Evolutionary conservation across 306 rosid genomes (phyloP), one percentile per base, ranked within the genome.

Genomic region (Pueraria montana): DNA sequence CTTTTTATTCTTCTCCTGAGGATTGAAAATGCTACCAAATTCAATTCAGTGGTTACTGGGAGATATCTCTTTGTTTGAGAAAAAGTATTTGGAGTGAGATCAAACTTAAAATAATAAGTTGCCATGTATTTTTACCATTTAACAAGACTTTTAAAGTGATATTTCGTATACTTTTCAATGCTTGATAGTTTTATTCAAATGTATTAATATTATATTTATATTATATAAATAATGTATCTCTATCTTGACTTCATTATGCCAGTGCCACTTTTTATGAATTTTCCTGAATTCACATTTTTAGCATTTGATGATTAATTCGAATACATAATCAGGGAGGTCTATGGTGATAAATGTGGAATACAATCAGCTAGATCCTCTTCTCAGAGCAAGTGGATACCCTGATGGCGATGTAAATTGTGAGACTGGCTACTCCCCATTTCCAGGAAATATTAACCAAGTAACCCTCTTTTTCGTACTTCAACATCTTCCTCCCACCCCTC

Each of bases 281-380:
- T 74, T 34, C 26, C 17, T n/a, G 12, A 26, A 46, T 45, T 61
- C 32, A 40, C 77, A 49, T 76, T 21, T 46, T 63, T 21, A 78
- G 68, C 32, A 53, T 48, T 69, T 78, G 78, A 81, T 74, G 45
- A 72, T 83, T 63, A 66, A 49, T 83, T 52, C 21, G 8, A 72
- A 79, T 4, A 11, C 52, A 52, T 72, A 62, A 75, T 74, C 55
- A 96, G 99, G 99, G 86, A 94, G 98, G 89, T 43, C 92, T 1
- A 91, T 96, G 99, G 98, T 96, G 86, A 94, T 94, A 86, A 94
- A 96, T 85, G 99, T 96, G 82, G 99, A 94, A 86, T 96, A 94
- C 93, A 96, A 96, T 89, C 98, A 96, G 91, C 91, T 96, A 86
- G 98, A 96, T 83, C 99, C 99, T 65, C 97, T 94, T 77, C 95